Conservation (phyloP, 2,329 filamentous ascomycete genomes). For the Penicillium decumbens region DNA sequence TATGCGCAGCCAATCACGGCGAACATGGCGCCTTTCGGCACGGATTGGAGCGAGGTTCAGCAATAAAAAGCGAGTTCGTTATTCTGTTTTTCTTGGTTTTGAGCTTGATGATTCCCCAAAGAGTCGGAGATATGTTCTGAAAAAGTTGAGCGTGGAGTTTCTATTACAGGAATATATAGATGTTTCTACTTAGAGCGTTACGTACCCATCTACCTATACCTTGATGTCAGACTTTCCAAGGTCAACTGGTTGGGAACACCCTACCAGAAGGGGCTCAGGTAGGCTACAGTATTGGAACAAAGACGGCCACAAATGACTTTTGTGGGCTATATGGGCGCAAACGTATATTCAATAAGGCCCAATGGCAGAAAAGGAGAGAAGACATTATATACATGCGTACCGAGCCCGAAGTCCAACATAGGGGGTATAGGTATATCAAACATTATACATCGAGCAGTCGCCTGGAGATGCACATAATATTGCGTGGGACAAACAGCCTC, state of each 20-base stretch:
- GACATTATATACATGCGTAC: neutral
- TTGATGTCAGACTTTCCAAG: too few species aligned
- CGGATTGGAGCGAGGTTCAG: conserved; percentile 21
- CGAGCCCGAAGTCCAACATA: neutral
- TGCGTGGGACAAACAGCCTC: neutral
- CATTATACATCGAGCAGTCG: neutral
- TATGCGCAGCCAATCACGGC: conserved; percentile 43
- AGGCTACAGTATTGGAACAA: neutral
- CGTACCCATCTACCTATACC: too few species aligned
- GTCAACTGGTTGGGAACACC: too few species aligned
- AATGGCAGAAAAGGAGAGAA: neutral
- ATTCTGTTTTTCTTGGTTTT: conserved; percentile 1
- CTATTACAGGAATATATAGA: neutral
- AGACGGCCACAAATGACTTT: neutral
- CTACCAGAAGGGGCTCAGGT: too few species aligned
- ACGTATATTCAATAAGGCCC: neutral
- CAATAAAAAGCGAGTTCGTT: conserved; percentile 1
- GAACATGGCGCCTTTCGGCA: conserved; percentile 38
- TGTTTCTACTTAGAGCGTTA: neutral
- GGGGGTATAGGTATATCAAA: neutral
- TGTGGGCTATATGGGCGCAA: neutral
- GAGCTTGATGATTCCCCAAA: conserved; percentile 13
- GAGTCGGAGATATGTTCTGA: neutral
- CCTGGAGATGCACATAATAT: neutral
- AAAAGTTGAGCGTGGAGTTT: neutral